phyloP scores from a whole-genome alignment of 2,329 filamentous ascomycete species.

The Alternaria triticina region DNA sequence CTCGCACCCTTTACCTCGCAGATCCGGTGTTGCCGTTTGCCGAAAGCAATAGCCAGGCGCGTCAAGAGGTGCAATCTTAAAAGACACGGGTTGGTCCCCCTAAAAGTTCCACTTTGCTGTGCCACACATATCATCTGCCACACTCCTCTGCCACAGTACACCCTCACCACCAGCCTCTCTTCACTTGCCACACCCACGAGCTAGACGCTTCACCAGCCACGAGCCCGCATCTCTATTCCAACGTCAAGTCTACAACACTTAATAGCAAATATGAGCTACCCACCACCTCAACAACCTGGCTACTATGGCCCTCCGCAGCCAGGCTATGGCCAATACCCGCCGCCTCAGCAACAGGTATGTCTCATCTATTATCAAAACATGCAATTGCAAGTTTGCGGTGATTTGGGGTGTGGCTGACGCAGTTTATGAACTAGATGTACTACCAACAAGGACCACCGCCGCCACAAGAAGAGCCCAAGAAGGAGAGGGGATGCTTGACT shows the following conservation, averaged over 20 bases:
- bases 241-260: constrained; percentile 9
- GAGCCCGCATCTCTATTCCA: constrained; percentile 10
- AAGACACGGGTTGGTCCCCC: background rate
- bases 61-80: constrained; percentile 1
- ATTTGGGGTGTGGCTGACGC: background rate
- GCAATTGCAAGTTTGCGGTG: background rate
- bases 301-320: constrained; percentile 35
- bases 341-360: constrained; percentile 40
- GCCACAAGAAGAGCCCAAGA: constrained; percentile 34
- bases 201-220: constrained; percentile 22
- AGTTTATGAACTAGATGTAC: constrained; percentile 33
- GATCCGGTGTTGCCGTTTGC: constrained; percentile 9
- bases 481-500: constrained; percentile 41
- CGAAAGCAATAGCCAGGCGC: constrained; percentile 1
- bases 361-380: background rate
- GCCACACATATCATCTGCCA: constrained; percentile 11
- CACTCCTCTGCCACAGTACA: constrained; percentile 13
- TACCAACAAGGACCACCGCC: constrained; percentile 39
- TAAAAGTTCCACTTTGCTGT: constrained; percentile 1
- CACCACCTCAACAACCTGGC: constrained; percentile 22
- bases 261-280: constrained; percentile 19
- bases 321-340: constrained; percentile 34
- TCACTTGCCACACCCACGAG: constrained; percentile 6
- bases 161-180: constrained; percentile 2
- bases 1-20: background rate